phyloP scores from a whole-genome alignment of 768 basidiomycete species.

The Hygrophorus russula region DNA sequence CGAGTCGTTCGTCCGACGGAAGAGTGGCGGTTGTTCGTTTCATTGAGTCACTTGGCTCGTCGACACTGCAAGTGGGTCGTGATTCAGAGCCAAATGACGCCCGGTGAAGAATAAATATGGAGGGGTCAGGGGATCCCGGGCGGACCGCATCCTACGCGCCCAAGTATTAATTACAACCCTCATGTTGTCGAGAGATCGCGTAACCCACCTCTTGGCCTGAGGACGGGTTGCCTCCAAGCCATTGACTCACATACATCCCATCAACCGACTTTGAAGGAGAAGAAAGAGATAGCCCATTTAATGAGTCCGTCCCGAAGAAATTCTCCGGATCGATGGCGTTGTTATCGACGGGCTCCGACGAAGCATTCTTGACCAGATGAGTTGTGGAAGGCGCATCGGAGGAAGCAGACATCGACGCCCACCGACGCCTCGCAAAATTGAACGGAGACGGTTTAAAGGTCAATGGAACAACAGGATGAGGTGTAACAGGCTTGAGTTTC shows the following conservation, averaged over 20 bases:
- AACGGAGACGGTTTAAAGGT: slow-evolving; percentile 54
- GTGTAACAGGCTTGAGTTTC: slow-evolving; percentile 9
- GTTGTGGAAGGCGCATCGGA: slow-evolving; percentile 1
- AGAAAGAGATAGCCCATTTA: neutral
- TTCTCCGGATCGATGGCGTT: neutral
- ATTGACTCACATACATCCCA: slow-evolving; percentile 6
- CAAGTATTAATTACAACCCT: neutral
- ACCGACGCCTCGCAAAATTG: slow-evolving; percentile 50
- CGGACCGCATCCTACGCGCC: neutral
- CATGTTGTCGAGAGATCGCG: neutral
- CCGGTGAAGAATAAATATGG: slow-evolving; percentile 9
- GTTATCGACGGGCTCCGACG: neutral
- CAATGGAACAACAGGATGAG: slow-evolving; percentile 28
- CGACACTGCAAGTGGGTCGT: slow-evolving; percentile 11
- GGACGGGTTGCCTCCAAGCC: slow-evolving; percentile 3
- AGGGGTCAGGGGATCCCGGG: slow-evolving; percentile 8
- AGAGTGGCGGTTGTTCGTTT: neutral
- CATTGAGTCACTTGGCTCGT: slow-evolving; percentile 5
- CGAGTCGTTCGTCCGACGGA: too few species aligned
- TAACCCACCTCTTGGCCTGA: slow-evolving; percentile 16
- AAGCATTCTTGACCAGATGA: neutral
- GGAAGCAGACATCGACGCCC: slow-evolving; percentile 33
- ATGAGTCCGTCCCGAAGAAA: neutral
- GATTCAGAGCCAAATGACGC: slow-evolving; percentile 9
- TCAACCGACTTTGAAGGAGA: neutral